Conservation (phyloP, 768 basidiomycete species). For the Xerocomellus amylosporus region DNA sequence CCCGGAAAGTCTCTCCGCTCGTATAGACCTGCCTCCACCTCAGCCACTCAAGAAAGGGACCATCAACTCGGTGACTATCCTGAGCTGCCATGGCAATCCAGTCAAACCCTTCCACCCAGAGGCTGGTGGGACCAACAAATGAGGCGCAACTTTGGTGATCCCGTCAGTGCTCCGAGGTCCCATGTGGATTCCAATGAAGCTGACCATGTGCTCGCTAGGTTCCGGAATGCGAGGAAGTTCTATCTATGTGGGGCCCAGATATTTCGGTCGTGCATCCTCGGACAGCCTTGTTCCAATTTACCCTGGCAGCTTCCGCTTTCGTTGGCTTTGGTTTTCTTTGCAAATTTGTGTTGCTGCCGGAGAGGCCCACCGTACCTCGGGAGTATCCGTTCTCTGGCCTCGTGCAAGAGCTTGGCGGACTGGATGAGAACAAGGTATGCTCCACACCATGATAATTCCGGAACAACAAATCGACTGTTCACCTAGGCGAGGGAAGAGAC, state of each 20-base stretch:
- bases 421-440: conserved; percentile 74
- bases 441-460: background rate
- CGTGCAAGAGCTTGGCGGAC: conserved; percentile 72
- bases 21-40: conserved; percentile 16
- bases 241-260: conserved; percentile 89
- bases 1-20: background rate
- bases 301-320: conserved; percentile 60
- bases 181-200: conserved; percentile 3
- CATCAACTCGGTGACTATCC: conserved; percentile 76
- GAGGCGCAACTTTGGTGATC: conserved; percentile 79
- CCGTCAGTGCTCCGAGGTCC: conserved; percentile 44
- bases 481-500: conserved; percentile 38
- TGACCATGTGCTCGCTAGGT: conserved; percentile 44
- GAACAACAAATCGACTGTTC: conserved; percentile 3
- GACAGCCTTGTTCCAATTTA: conserved; percentile 63
- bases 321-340: conserved; percentile 58
- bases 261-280: conserved; percentile 57
- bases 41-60: conserved; percentile 42
- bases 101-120: conserved; percentile 57
- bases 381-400: conserved; percentile 78
- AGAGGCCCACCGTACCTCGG: conserved; percentile 63
- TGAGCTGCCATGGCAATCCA: conserved; percentile 61
- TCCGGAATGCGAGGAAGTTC: conserved; percentile 75
- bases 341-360: conserved; percentile 54
- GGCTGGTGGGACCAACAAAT: conserved; percentile 78